Conservation (phyloP, 805 yeast genomes). For the Scheffersomyces coipomensis region DNA sequence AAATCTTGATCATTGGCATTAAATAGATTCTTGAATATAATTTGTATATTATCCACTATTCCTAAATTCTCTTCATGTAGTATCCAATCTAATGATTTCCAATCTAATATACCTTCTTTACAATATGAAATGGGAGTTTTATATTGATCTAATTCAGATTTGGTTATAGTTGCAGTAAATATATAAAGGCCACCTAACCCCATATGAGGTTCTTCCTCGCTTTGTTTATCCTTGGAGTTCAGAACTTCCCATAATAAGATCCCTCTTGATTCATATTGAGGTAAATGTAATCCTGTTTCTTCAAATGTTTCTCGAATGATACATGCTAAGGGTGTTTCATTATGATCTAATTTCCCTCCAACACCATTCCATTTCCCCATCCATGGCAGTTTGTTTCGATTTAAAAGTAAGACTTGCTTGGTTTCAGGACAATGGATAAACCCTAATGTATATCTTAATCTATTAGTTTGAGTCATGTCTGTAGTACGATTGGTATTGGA, state of each 20-base stretch:
- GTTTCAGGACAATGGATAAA: slow-evolving; percentile 27
- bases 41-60: slow-evolving; percentile 36
- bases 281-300: slow-evolving; percentile 37
- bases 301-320: slow-evolving; percentile 40
- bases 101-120: slow-evolving; percentile 43
- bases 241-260: slow-evolving; percentile 31
- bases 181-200: slow-evolving; percentile 37
- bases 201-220: slow-evolving; percentile 8
- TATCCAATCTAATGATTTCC: slow-evolving; percentile 39
- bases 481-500: too few species aligned
- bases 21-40: slow-evolving; percentile 20
- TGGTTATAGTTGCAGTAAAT: slow-evolving; percentile 34
- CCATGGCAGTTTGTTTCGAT: slow-evolving; percentile 43
- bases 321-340: slow-evolving; percentile 37
- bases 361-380: slow-evolving; percentile 51
- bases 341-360: slow-evolving; percentile 39
- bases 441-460: slow-evolving; percentile 22
- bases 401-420: slow-evolving; percentile 31
- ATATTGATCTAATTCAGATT: slow-evolving; percentile 20
- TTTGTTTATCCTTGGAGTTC: background rate
- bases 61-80: slow-evolving; percentile 35
- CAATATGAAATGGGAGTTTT: slow-evolving; percentile 26
- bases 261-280: slow-evolving; percentile 30
- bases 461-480: slow-evolving; percentile 3
- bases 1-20: slow-evolving; percentile 18